phyloP scores from a whole-genome alignment of 1,284 basidiomycete genomes.

The Cutaneotrichosporon sp. region DNA sequence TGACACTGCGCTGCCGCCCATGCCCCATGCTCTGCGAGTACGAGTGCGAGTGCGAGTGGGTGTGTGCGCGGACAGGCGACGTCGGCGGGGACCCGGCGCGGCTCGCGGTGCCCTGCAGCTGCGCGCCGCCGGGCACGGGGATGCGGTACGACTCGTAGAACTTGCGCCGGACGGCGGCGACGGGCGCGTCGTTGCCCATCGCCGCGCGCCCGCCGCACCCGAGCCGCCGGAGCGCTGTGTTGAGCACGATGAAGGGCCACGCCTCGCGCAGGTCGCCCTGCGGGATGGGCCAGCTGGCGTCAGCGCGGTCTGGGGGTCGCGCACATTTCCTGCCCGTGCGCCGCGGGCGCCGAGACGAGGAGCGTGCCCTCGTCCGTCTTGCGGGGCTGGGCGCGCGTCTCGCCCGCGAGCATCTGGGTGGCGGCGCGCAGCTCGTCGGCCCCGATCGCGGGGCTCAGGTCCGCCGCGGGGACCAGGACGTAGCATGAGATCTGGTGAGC shows the following conservation, averaged over 20 bases:
- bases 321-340: constrained; percentile 49
- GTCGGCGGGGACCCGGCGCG: constrained; percentile 30
- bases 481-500: constrained; percentile 43
- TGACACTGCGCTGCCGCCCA: neutral
- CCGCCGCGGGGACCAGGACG: constrained; percentile 34
- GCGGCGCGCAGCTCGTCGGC: constrained; percentile 34
- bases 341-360: constrained; percentile 41
- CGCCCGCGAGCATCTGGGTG: constrained; percentile 30
- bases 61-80: constrained; percentile 25
- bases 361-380: constrained; percentile 45
- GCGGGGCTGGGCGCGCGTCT: constrained; percentile 32
- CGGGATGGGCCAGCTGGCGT: constrained; percentile 34
- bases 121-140: constrained; percentile 26
- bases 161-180: constrained; percentile 46
- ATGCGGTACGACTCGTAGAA: constrained; percentile 47
- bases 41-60: neutral
- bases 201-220: constrained; percentile 51
- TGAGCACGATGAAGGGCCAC: constrained; percentile 46
- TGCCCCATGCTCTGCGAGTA: neutral
- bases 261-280: constrained; percentile 46
- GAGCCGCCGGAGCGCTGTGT: constrained; percentile 45
- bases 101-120: neutral
- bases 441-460: constrained; percentile 31
- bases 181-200: constrained; percentile 42
- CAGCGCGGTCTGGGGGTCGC: constrained; percentile 13